phyloP scores from a whole-genome alignment of 495 filamentous ascomycete genomes.

The Melanomma pulvis-pyrius region DNA sequence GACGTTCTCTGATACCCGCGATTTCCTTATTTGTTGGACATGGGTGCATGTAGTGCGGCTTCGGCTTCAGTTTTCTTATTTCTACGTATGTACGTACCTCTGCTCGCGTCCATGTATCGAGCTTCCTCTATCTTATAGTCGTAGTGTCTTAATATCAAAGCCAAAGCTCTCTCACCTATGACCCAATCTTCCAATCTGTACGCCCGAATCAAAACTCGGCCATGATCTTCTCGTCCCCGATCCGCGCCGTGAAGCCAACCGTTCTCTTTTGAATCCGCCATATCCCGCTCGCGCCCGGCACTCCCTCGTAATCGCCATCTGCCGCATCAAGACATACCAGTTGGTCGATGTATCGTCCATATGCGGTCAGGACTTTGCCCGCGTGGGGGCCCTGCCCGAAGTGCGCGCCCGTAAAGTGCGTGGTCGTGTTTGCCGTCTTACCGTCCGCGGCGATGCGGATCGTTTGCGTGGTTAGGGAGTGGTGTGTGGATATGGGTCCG shows the following conservation, averaged over 20 bases:
- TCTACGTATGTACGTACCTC: not conserved
- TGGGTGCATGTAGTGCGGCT: not conserved
- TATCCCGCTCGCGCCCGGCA: constrained; percentile 37
- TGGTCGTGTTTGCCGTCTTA: constrained; percentile 34
- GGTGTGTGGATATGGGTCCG: constrained; percentile 36
- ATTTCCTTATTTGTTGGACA: not conserved
- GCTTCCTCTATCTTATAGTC: not conserved
- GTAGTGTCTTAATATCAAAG: not conserved
- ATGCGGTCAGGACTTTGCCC: constrained; percentile 37
- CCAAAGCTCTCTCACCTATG: not conserved
- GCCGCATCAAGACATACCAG: constrained; percentile 23
- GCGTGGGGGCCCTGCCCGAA: constrained; percentile 41
- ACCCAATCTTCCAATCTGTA: not conserved
- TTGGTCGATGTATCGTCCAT: constrained; percentile 39
- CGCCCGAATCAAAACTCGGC: constrained; percentile 21
- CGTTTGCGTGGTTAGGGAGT: constrained; percentile 41
- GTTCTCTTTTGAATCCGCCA: constrained; percentile 38
- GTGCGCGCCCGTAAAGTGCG: constrained; percentile 42
- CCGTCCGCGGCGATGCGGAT: constrained; percentile 30
- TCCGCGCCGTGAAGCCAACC: constrained; percentile 31
- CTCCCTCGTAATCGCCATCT: constrained; percentile 19
- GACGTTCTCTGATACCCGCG: constrained; percentile 3
- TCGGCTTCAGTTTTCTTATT: not conserved
- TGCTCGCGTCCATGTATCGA: not conserved
- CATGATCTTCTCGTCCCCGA: constrained; percentile 43